Percentiles rank a stretch among this genome's conserved stretches.
Evolutionary conservation across 2,329 filamentous ascomycete species (phyloP).

Genomic region (Apiospora saccharicola): DNA sequence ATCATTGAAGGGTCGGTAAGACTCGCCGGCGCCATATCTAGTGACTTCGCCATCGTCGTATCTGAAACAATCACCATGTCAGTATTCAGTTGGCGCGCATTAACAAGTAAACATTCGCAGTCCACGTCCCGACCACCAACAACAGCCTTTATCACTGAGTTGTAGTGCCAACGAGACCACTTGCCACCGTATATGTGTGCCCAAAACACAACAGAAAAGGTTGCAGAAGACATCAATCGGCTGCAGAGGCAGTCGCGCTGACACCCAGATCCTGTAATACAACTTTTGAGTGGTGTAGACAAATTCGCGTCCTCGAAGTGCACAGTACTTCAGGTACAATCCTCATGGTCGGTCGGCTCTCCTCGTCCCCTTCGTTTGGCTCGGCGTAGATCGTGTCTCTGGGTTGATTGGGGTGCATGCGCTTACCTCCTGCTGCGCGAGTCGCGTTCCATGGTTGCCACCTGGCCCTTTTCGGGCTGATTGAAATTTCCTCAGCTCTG

Average conservation of each 20-base stretch:
- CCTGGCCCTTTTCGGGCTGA: constrained; percentile 16
- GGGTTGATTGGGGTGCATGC: not conserved
- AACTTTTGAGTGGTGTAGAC: not conserved
- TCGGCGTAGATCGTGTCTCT: not conserved
- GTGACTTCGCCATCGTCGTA: constrained; percentile 70
- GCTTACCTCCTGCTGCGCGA: constrained; percentile 41
- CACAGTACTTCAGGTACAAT: not conserved
- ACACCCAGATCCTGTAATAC: not conserved
- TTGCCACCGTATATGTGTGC: not conserved
- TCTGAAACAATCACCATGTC: constrained; percentile 42
- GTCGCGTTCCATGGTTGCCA: constrained; percentile 40
- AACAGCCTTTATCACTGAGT: not conserved
- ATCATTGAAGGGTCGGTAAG: constrained; percentile 65
- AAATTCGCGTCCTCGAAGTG: not conserved
- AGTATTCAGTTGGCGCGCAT: constrained; percentile 4
- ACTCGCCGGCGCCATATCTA: constrained; percentile 68
- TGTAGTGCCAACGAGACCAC: not conserved
- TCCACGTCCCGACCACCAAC: not conserved
- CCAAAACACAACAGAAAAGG: not conserved
- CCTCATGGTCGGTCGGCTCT: not conserved
- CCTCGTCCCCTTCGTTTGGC: not conserved
- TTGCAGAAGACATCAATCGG: not conserved
- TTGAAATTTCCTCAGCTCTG: constrained; percentile 2
- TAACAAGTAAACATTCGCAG: not conserved
- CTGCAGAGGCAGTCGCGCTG: not conserved